Evolutionary conservation across 345 rosid genomes (phyloP), one percentile per base, ranked within the genome.

Genomic region (Populus euphratica): DNA sequence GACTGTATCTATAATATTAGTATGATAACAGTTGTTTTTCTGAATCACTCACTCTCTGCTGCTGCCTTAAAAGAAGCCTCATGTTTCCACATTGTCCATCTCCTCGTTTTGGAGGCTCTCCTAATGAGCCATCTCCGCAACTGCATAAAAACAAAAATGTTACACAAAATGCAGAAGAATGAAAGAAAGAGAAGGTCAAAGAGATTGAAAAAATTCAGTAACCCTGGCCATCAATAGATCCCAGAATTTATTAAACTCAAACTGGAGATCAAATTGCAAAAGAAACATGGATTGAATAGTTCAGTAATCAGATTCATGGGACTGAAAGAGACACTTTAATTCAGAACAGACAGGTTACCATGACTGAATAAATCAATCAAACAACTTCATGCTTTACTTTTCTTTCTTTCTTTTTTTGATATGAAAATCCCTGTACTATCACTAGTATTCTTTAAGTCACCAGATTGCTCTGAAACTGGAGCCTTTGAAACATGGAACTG

Each of bases 81-180:
- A 93, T 92, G 82, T 95, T 93, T 79, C 91, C 91, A 81, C 99
- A 95, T 77, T 90, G 93, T 49, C 88, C 91, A 63, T 87, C 89
- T 76, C 91, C 96, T 68, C 85, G 85, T 86, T 85, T 88, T 5
- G 91, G 87, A 81, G 88, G 89, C 84, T 89, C 94, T 77, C 91
- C 91, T 83, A 86, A 80, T 5, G 91, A 84, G 74, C 88, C 91
- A 86, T 88, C 91, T 79, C 97, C 97, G 75, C 92, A 95, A 73
- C 98, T 93, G 90, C 77, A 83, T 69, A 63, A 73, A 76, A 72
- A 20, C 69, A 31, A 73, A 54, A 9, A 33, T 62, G 41, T 44
- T 73, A 29, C 31, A 77, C 35, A 74, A 74, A 31, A 49, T 70
- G 63, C 61, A 27, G 9, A 20, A 68, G 36, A 25, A 56, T 79